Percentiles rank a stretch among this genome's conserved stretches.
Conservation (phyloP, 768 basidiomycete genomes). For the Kwoniella botswanensis region DNA sequence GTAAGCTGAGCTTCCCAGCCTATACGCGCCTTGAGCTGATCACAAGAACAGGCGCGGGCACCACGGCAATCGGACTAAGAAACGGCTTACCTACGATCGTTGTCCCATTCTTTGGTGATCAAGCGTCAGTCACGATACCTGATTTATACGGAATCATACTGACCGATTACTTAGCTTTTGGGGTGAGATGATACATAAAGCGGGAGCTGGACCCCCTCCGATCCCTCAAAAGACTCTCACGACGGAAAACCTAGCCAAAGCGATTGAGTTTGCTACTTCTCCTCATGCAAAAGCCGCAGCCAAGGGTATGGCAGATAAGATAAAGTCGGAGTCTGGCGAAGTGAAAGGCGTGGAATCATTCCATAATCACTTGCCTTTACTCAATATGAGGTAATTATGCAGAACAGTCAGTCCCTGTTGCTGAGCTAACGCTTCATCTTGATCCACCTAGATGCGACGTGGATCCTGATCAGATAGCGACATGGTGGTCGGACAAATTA, state of each 20-base stretch:
- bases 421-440: constrained; percentile 5
- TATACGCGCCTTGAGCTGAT: constrained; percentile 5
- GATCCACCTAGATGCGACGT: constrained; percentile 63
- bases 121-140: constrained; percentile 51
- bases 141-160: not conserved
- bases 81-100: constrained; percentile 69
- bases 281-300: constrained; percentile 64
- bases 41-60: constrained; percentile 63
- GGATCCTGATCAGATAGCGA: constrained; percentile 63
- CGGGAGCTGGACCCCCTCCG: constrained; percentile 69
- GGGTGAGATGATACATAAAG: constrained; percentile 69
- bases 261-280: constrained; percentile 63
- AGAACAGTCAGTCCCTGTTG: not conserved
- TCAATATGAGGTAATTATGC: constrained; percentile 64
- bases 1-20: constrained; percentile 24
- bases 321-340: constrained; percentile 60
- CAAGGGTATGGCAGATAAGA: constrained; percentile 63
- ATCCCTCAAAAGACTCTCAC: constrained; percentile 66
- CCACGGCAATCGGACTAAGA: constrained; percentile 68
- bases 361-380: constrained; percentile 67
- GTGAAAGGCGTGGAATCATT: constrained; percentile 63
- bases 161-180: constrained; percentile 38
- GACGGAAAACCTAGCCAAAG: constrained; percentile 64
- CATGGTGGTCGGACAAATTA: constrained; percentile 65
- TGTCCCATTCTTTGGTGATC: constrained; percentile 72